A percentile compares a stretch with the other conserved stretches of the same genome.
phyloP scores from a whole-genome alignment of 306 rosid species.

The Senna siamea region DNA sequence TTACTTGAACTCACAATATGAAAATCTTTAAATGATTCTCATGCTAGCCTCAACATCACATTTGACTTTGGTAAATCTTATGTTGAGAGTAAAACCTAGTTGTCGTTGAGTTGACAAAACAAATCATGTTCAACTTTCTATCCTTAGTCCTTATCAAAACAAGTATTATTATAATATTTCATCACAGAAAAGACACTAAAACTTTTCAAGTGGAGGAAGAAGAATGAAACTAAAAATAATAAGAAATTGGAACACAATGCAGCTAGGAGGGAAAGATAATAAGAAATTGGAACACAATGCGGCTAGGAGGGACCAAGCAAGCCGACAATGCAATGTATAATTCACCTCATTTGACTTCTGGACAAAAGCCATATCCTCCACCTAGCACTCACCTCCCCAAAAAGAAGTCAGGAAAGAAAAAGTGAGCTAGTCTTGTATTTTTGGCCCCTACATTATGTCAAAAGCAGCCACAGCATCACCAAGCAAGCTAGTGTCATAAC shows the following conservation, averaged over 20 bases:
- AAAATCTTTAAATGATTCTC: conserved; percentile 24
- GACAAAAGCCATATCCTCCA: conserved; percentile 9
- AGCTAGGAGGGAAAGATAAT: conserved; percentile 12
- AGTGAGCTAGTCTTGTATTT: neutral
- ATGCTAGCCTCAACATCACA: conserved; percentile 21
- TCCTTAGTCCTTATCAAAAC: conserved; percentile 20
- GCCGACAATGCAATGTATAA: conserved; percentile 27
- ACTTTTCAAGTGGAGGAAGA: conserved; percentile 25
- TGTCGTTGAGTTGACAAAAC: conserved; percentile 16
- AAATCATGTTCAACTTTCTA: conserved; percentile 8
- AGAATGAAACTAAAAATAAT: conserved; percentile 24
- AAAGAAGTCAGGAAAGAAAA: conserved; percentile 26
- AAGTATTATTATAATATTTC: neutral
- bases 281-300: conserved; percentile 5
- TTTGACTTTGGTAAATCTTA: conserved; percentile 27
- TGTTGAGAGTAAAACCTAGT: neutral
- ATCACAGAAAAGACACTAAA: neutral
- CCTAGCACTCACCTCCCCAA: conserved; percentile 8
- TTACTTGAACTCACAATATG: neutral
- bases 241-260: conserved; percentile 5
- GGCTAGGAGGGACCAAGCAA: conserved; percentile 15
- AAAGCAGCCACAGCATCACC: conserved; percentile 23
- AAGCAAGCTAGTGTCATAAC: conserved; percentile 18
- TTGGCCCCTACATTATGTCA: neutral
- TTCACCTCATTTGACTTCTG: conserved; percentile 23